phyloP scores from a whole-genome alignment of 306 rosid species.

The peach (Prunus persica) region Prunus_persica_NCBIv2 NC_034016.1:19695501-19696000 shows the following conservation, averaged over 20 bases:
- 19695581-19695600: slow-evolving; percentile 36
- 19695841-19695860: neutral
- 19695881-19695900: slow-evolving; percentile 48
- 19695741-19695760: slow-evolving; percentile 53
- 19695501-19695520: slow-evolving; percentile 43
- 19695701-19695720: slow-evolving; percentile 59
- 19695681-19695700: slow-evolving; percentile 63
- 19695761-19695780: slow-evolving; percentile 67
- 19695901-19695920: slow-evolving; percentile 34
- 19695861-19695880: neutral
- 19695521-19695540: slow-evolving; percentile 43
- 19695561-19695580: slow-evolving; percentile 52
- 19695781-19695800: slow-evolving; percentile 45
- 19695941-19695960: slow-evolving; percentile 44
- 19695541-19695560: slow-evolving; percentile 41
- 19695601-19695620: slow-evolving; percentile 61
- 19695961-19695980: slow-evolving; percentile 42
- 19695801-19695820: neutral
- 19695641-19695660: slow-evolving; percentile 69
- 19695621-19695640: slow-evolving; percentile 48
- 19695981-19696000: slow-evolving; percentile 39
- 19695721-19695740: slow-evolving; percentile 40
- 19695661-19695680: slow-evolving; percentile 50
- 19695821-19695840: neutral
- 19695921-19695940: slow-evolving; percentile 45